Percentiles rank a stretch among this genome's conserved stretches.
Evolutionary conservation across 805 yeast species (phyloP).

Genomic region (Candida chilensis): DNA sequence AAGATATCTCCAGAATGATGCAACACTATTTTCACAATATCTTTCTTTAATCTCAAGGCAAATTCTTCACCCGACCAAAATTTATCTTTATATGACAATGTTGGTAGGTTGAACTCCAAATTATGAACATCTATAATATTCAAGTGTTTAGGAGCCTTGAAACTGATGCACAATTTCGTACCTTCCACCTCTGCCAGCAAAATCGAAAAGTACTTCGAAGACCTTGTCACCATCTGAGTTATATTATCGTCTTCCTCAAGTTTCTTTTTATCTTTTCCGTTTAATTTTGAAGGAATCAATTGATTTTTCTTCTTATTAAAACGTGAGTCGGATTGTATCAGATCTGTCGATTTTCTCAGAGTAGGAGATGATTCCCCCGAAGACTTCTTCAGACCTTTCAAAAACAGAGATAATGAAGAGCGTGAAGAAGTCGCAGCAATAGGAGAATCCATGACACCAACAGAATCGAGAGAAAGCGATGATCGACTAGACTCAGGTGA

Average conservation of each 20-base stretch:
- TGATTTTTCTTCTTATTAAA: no score
- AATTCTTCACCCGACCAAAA: constrained; percentile 71
- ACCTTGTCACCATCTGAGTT: constrained; percentile 28
- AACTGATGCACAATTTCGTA: constrained; percentile 50
- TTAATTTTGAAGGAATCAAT: no score
- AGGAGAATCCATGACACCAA: no score
- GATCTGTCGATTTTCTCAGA: no score
- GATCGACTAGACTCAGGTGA: no score
- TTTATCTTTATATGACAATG: constrained; percentile 45
- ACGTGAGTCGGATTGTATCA: no score
- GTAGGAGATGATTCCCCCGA: no score
- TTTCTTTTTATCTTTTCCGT: no score
- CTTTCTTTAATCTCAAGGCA: constrained; percentile 50
- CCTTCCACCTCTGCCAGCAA: constrained; percentile 22
- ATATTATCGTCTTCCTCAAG: constrained; percentile 24
- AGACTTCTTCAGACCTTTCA: no score
- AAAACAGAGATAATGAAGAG: no score
- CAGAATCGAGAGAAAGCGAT: no score
- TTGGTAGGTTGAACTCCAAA: constrained; percentile 59
- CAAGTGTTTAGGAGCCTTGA: constrained; percentile 63
- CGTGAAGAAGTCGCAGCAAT: no score
- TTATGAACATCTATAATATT: constrained; percentile 72
- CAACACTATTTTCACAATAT: constrained; percentile 46
- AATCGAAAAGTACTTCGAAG: constrained; percentile 30
- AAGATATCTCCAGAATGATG: constrained; percentile 69